Conservation (phyloP, 345 rosid genomes). For the Linum trigynum region DNA sequence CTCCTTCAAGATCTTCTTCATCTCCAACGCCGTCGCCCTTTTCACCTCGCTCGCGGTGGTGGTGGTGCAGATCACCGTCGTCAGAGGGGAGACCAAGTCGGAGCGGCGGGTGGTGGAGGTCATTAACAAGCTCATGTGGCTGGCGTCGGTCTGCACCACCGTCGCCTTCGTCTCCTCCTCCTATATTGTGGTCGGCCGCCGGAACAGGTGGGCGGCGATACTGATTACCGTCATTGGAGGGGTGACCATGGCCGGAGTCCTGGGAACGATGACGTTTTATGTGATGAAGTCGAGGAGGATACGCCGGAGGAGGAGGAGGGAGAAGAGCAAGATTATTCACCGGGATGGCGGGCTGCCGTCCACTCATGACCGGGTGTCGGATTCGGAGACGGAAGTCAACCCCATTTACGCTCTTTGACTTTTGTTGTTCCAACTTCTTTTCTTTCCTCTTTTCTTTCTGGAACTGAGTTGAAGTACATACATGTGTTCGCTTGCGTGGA, state of each 20-base stretch:
- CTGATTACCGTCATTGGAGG: slow-evolving; percentile 66
- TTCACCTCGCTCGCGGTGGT: slow-evolving; percentile 89
- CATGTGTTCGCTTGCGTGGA: no score
- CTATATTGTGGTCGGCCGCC: slow-evolving; percentile 75
- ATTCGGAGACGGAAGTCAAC: slow-evolving; percentile 54
- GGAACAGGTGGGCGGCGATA: slow-evolving; percentile 62
- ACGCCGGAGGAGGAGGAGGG: slow-evolving; percentile 46
- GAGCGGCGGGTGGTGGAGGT: slow-evolving; percentile 74
- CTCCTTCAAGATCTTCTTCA: slow-evolving; percentile 63
- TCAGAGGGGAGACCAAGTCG: slow-evolving; percentile 70
- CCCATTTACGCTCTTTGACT: slow-evolving; percentile 68
- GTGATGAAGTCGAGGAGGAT: slow-evolving; percentile 54
- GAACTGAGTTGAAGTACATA: no score
- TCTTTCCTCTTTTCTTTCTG: no score
- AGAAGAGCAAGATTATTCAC: slow-evolving; percentile 19
- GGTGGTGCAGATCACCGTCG: slow-evolving; percentile 80
- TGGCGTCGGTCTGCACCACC: slow-evolving; percentile 81
- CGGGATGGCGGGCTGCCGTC: slow-evolving; percentile 19
- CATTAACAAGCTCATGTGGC: slow-evolving; percentile 91
- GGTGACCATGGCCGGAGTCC: slow-evolving; percentile 55
- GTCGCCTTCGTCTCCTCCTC: slow-evolving; percentile 72
- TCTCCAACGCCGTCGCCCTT: slow-evolving; percentile 61
- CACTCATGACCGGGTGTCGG: slow-evolving; percentile 32
- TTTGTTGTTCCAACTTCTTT: no score
- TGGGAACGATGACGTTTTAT: slow-evolving; percentile 70